Percentiles rank a stretch among this genome's conserved stretches.
Conservation (phyloP, 805 yeast species). For the Lachancea fermentati region DNA sequence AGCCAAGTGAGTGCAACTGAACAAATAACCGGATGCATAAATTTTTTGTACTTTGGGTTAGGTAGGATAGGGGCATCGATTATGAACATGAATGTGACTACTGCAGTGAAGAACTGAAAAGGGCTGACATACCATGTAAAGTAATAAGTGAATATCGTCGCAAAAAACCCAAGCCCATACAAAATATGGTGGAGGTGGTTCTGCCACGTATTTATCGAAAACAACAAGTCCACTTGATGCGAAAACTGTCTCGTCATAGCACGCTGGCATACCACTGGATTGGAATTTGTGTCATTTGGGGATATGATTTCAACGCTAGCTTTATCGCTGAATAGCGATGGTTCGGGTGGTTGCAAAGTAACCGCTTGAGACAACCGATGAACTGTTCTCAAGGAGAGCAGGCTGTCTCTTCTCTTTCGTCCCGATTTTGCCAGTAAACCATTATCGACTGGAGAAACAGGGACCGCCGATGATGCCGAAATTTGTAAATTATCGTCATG, state of each 20-base stretch:
- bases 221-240: constrained; percentile 11
- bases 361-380: background rate
- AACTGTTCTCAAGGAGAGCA: background rate
- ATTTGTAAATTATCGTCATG: background rate
- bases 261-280: constrained; percentile 15
- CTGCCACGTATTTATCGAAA: constrained; percentile 18
- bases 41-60: constrained; percentile 40
- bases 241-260: constrained; percentile 19
- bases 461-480: too few relatives aligned
- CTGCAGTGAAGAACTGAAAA: constrained; percentile 56
- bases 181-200: constrained; percentile 19
- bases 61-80: constrained; percentile 36
- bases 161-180: constrained; percentile 17
- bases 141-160: constrained; percentile 20
- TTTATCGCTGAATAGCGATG: background rate
- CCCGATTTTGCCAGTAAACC: background rate
- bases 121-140: constrained; percentile 47
- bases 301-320: background rate
- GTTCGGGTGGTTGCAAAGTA: constrained; percentile 4
- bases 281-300: background rate
- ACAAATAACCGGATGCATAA: constrained; percentile 66
- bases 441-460: background rate
- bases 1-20: constrained; percentile 61
- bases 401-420: background rate
- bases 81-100: constrained; percentile 49